Evolutionary conservation across 164 flowering plant genomes (phyloP).

Genomic region (Dillenia suffruticosa): DNA sequence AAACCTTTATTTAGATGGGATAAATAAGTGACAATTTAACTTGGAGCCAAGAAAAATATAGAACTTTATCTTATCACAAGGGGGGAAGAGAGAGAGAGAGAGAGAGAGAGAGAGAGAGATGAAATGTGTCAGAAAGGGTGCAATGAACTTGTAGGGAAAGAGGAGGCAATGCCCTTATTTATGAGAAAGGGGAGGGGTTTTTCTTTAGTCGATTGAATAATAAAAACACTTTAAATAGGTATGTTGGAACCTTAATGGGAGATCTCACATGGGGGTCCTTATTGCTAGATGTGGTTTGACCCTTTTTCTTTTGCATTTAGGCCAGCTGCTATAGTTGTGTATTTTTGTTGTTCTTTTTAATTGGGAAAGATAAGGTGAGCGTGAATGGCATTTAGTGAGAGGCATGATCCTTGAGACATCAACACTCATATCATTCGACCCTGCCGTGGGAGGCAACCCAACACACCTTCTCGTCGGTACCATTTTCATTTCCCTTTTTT

Average conservation of each 20-base stretch:
- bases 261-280: slow-evolving; percentile 28
- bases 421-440: slow-evolving; percentile 26
- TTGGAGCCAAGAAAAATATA: background rate
- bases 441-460: slow-evolving; percentile 38
- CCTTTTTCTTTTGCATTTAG: background rate
- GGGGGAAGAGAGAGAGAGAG: background rate
- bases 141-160: slow-evolving; percentile 19
- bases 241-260: slow-evolving; percentile 36
- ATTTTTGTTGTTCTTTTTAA: background rate
- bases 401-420: slow-evolving; percentile 36
- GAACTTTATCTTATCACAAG: slow-evolving; percentile 5
- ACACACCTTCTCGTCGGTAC: slow-evolving; percentile 3
- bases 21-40: background rate
- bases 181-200: slow-evolving; percentile 4
- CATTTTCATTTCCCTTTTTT: background rate
- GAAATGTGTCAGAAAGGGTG: slow-evolving; percentile 20
- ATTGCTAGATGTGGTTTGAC: slow-evolving; percentile 17
- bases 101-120: slow-evolving; percentile 7
- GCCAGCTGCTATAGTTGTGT: too few species aligned
- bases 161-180: background rate
- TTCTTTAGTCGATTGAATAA: slow-evolving; percentile 1
- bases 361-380: background rate
- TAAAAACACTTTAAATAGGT: slow-evolving; percentile 20
- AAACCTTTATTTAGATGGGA: background rate
- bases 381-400: slow-evolving; percentile 14